phyloP scores from a whole-genome alignment of 1,284 basidiomycete species.

The Ustilago bromivora region DNA sequence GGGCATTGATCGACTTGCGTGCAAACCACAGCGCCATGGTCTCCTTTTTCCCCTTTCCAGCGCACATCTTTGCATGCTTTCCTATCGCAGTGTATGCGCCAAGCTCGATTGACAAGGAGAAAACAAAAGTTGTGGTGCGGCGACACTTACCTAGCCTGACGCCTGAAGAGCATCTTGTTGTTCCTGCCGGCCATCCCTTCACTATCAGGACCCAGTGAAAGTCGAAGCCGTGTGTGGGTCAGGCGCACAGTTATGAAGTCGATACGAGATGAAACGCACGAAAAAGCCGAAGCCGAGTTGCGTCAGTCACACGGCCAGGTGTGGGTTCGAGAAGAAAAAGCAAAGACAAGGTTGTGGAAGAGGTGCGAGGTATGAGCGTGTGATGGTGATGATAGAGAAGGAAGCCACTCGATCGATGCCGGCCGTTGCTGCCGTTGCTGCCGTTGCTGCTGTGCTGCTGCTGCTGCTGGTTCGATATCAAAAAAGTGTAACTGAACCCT shows the following conservation, averaged over 20 bases:
- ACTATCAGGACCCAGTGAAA: background rate
- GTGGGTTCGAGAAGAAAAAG: background rate
- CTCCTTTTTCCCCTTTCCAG: background rate
- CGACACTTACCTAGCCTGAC: background rate
- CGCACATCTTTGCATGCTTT: constrained; percentile 3
- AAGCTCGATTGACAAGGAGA: background rate
- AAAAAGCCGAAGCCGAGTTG: background rate
- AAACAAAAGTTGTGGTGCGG: background rate
- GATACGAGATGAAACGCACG: background rate
- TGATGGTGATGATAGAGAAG: background rate
- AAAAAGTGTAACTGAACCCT: background rate
- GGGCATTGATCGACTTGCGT: background rate
- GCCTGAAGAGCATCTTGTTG: background rate
- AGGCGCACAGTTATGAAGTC: background rate
- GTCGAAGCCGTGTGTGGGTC: background rate
- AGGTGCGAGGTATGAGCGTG: background rate
- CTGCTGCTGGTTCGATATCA: no score
- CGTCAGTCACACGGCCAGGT: background rate
- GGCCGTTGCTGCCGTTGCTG: no score
- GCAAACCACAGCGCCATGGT: background rate
- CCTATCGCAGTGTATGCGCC: background rate
- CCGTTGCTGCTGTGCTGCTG: no score
- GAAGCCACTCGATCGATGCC: background rate
- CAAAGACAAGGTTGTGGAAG: background rate
- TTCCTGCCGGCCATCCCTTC: background rate